Conservation (phyloP, 192 early-diverging fungal genomes). For the Gaertneriomyces semiglobifer region DNA sequence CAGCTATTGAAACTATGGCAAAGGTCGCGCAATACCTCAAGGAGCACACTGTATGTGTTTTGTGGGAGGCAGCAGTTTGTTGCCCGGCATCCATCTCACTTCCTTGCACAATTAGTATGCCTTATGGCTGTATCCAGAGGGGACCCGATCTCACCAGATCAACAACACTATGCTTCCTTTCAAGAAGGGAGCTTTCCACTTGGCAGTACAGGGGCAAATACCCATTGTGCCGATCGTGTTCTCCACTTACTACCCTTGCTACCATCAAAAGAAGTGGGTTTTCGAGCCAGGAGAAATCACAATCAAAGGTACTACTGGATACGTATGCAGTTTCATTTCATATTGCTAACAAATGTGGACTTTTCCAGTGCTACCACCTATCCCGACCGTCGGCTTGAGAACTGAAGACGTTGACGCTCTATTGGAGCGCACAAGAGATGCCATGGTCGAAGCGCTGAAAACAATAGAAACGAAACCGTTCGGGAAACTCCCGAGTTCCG, state of each 20-base stretch:
- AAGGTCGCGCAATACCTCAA: conserved; percentile 72
- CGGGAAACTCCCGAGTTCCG: too few relatives aligned
- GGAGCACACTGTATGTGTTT: conserved; percentile 56
- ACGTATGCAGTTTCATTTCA: neutral
- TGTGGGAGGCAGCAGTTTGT: too few relatives aligned
- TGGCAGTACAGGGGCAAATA: conserved; percentile 80
- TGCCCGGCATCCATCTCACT: too few relatives aligned
- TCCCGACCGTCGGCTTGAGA: conserved; percentile 32
- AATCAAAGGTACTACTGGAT: conserved; percentile 49
- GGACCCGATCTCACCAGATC: conserved; percentile 72
- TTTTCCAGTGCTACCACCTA: conserved; percentile 37
- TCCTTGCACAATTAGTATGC: conserved; percentile 28
- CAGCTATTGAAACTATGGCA: conserved; percentile 72
- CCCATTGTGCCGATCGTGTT: conserved; percentile 88
- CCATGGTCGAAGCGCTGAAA: conserved; percentile 34
- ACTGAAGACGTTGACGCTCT: conserved; percentile 32
- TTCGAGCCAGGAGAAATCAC: conserved; percentile 37
- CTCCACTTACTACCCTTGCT: conserved; percentile 55
- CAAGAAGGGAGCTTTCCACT: conserved; percentile 96
- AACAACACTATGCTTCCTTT: conserved; percentile 77
- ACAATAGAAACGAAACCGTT: conserved; percentile 18
- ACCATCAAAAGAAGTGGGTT: conserved; percentile 26
- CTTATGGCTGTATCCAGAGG: conserved; percentile 90
- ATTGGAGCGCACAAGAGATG: conserved; percentile 13
- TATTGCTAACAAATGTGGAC: neutral